A percentile compares a stretch with the other conserved stretches of the same genome.
phyloP scores from a whole-genome alignment of 2,329 filamentous ascomycete species.

The Arthrobotrys conoides region DNA sequence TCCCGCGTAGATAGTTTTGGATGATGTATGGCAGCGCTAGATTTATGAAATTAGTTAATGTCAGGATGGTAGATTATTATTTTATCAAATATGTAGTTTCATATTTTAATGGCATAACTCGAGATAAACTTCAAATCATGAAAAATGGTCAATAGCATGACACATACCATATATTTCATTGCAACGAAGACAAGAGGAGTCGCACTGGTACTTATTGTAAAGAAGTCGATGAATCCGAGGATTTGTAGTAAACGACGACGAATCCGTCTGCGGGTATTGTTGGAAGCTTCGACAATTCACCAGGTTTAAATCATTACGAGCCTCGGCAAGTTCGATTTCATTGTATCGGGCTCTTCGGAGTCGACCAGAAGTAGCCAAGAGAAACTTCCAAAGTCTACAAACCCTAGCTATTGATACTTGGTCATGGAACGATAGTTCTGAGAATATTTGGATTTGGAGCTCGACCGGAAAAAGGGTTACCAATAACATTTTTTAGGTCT shows the following conservation, averaged over 20 bases:
- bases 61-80: too few relatives aligned
- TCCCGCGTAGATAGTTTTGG: not conserved
- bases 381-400: constrained; percentile 10
- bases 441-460: constrained; percentile 20
- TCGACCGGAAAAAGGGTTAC: not conserved
- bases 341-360: constrained; percentile 14
- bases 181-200: not conserved
- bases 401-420: constrained; percentile 14
- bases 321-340: constrained; percentile 4
- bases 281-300: not conserved
- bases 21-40: not conserved
- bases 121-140: too few relatives aligned
- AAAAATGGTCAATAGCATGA: too few relatives aligned
- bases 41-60: too few relatives aligned
- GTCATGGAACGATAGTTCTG: constrained; percentile 11
- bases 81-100: too few relatives aligned
- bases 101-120: too few relatives aligned
- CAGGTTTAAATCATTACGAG: too few relatives aligned
- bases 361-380: not conserved
- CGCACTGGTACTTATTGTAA: not conserved
- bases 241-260: not conserved
- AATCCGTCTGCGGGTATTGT: not conserved
- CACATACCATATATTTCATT: too few relatives aligned
- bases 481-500: not conserved
- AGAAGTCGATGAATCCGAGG: not conserved